phyloP scores from a whole-genome alignment of 2,329 filamentous ascomycete species.

The Orbilia quercus region DNA sequence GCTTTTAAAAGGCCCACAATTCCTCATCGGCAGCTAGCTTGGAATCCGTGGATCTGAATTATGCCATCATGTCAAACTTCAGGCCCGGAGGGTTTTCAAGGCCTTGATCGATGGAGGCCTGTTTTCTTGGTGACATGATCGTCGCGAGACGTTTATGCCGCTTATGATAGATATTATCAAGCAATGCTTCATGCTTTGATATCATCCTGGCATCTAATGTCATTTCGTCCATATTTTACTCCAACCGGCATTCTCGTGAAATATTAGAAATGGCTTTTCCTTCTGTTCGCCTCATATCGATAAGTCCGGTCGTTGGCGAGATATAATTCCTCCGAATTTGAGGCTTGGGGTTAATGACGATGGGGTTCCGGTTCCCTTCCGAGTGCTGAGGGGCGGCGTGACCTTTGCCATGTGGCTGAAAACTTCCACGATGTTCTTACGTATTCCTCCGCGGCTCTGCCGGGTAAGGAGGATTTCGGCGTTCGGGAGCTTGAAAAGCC shows the following conservation, averaged over 20 bases:
- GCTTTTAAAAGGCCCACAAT: not conserved
- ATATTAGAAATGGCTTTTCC: not conserved
- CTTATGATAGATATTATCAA: constrained; percentile 9
- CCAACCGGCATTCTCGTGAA: too few species aligned
- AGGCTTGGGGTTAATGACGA: constrained; percentile 9
- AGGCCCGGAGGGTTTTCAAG: constrained; percentile 24
- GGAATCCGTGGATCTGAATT: constrained; percentile 31
- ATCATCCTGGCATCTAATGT: too few species aligned
- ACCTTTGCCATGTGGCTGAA: not conserved
- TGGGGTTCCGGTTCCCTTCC: constrained; percentile 26
- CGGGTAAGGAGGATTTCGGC: not conserved
- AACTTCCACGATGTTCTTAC: constrained; percentile 24
- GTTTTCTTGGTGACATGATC: constrained; percentile 22
- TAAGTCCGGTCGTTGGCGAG: constrained; percentile 21
- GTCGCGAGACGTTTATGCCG: constrained; percentile 25
- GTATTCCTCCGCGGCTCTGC: constrained; percentile 32
- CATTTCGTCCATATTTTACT: too few species aligned
- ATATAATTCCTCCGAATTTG: constrained; percentile 34
- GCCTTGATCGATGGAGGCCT: constrained; percentile 4
- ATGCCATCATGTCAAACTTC: constrained; percentile 37
- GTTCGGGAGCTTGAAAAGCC: not conserved
- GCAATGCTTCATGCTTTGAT: constrained; percentile 4
- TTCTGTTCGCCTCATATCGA: not conserved
- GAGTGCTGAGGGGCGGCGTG: constrained; percentile 1
- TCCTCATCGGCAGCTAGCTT: constrained; percentile 16